Evolutionary conservation across 805 yeast species (phyloP).

Genomic region (Kuraishia hungarica): DNA sequence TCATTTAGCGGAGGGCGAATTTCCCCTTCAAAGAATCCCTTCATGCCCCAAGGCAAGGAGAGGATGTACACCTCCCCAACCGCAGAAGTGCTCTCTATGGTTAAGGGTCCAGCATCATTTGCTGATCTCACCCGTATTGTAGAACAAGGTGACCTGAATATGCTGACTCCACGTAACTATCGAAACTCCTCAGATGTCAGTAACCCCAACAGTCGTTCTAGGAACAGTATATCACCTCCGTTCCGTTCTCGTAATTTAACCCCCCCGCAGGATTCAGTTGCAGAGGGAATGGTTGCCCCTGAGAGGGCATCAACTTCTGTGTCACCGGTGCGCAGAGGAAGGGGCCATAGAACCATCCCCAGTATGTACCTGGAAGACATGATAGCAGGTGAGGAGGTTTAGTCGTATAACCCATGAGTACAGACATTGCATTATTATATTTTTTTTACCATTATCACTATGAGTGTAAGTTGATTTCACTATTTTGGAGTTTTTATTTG

Average conservation of each 20-base stretch:
- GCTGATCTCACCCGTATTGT: neutral
- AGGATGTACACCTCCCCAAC: slow-evolving; percentile 74
- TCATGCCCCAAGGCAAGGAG: slow-evolving; percentile 23
- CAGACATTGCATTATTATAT: neutral
- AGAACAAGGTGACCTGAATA: neutral
- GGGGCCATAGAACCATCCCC: slow-evolving; percentile 26
- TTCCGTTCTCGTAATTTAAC: neutral
- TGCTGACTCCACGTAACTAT: neutral
- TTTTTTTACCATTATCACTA: no score
- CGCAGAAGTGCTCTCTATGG: slow-evolving; percentile 46
- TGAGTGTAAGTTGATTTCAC: neutral
- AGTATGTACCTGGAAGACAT: slow-evolving; percentile 41
- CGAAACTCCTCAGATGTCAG: neutral
- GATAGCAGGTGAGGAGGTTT: slow-evolving; percentile 24
- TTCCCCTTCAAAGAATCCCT: neutral
- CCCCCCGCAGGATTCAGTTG: neutral
- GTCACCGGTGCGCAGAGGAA: neutral
- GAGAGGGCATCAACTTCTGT: neutral
- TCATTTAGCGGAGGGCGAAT: neutral
- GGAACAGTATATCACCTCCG: neutral
- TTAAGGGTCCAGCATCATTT: neutral
- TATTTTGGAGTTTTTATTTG: neutral
- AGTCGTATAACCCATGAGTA: neutral
- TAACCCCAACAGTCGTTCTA: neutral
- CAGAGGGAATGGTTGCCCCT: neutral